These are phyloP conservation scores for Auricularia heimuer DNA, from an alignment of 768 basidiomycete genomes.

Conservation along the genomic window DNA sequence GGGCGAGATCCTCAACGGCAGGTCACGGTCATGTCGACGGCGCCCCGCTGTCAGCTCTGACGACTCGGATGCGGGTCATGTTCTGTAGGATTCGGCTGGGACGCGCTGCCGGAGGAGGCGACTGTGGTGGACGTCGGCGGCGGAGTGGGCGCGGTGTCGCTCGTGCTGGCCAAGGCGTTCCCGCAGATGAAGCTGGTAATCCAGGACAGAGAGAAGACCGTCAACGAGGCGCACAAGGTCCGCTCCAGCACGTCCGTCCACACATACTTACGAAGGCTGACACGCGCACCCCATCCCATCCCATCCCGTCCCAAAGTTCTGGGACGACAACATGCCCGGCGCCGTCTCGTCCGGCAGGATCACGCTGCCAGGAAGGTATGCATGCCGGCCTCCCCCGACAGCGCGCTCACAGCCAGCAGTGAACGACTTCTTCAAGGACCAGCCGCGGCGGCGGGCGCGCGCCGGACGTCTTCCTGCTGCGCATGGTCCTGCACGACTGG, in stretches of 20 bases:
- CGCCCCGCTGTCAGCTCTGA: too few species aligned
- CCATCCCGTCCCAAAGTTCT: constrained; percentile 1
- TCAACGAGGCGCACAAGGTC: constrained; percentile 8
- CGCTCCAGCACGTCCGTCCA: background rate
- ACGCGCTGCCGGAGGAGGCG: constrained; percentile 8
- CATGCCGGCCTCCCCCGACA: background rate
- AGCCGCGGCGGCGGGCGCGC: background rate
- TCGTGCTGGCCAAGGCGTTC: constrained; percentile 7
- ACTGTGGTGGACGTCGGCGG: constrained; percentile 17
- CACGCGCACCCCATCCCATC: background rate
- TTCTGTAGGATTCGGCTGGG: background rate
- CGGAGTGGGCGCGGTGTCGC: constrained; percentile 11
- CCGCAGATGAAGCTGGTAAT: constrained; percentile 11
- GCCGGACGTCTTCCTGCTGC: constrained; percentile 10
- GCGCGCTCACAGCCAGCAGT: background rate
- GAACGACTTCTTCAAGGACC: background rate
- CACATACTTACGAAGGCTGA: too few species aligned
- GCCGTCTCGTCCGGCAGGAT: constrained; percentile 7
- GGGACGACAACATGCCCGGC: constrained; percentile 5
- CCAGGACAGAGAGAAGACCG: constrained; percentile 13
- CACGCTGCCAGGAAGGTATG: constrained; percentile 6
- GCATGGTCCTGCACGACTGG: constrained; percentile 14
- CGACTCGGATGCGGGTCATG: background rate
- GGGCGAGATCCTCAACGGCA: background rate
- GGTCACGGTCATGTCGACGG: background rate